phyloP scores from a whole-genome alignment of 305 asterid species.

The Andrographis paniculata region DNA sequence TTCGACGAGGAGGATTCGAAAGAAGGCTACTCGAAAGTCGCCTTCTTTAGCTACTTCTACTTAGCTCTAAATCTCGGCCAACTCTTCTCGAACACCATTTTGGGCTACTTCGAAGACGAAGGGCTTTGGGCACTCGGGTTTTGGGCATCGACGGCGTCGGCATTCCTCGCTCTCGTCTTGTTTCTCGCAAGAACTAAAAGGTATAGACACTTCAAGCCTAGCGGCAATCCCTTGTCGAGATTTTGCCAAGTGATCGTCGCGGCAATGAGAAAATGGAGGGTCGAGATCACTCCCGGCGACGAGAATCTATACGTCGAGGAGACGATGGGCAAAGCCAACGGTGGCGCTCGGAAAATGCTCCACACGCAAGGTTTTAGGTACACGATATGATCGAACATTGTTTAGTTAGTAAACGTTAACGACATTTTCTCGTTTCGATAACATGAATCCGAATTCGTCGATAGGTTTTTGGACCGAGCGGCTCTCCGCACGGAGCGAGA shows the following conservation, averaged over 20 bases:
- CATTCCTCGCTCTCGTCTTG: conserved; percentile 31
- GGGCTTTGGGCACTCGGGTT: conserved; percentile 50
- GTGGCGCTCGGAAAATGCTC: conserved; percentile 29
- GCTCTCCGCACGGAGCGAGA: conserved; percentile 35
- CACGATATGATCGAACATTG: conserved; percentile 6
- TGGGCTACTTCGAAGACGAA: conserved; percentile 44
- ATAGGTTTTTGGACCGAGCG: conserved; percentile 43
- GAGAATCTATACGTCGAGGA: conserved; percentile 20
- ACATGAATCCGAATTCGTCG: neutral
- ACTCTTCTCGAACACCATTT: conserved; percentile 45
- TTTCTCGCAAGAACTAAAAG: conserved; percentile 39
- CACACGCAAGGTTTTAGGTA: conserved; percentile 45
- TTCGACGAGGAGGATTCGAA: conserved; percentile 36
- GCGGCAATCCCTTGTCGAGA: conserved; percentile 45
- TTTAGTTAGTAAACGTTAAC: neutral
- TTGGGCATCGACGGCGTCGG: conserved; percentile 50
- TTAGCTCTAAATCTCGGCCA: conserved; percentile 46
- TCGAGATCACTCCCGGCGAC: conserved; percentile 17
- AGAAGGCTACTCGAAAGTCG: conserved; percentile 38
- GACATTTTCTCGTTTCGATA: neutral
- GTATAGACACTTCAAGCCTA: conserved; percentile 44
- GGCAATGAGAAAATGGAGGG: conserved; percentile 28
- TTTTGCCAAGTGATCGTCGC: conserved; percentile 41
- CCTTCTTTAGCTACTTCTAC: conserved; percentile 52
- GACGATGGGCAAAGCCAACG: conserved; percentile 4